Conservation (phyloP, 2,329 filamentous ascomycete species). For the Ophiobolus disseminans region DNA sequence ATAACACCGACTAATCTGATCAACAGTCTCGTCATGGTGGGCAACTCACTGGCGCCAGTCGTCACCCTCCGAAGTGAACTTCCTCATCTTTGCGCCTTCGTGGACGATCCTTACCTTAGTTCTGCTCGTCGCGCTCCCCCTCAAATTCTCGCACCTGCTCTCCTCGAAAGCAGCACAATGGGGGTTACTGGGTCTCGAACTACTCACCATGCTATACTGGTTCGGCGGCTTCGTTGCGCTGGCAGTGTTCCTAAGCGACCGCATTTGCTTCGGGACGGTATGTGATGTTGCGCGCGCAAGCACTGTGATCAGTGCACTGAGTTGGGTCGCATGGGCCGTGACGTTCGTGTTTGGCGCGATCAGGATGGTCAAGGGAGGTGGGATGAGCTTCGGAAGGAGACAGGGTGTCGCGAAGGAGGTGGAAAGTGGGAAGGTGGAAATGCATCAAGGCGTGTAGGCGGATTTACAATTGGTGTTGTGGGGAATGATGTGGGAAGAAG, state of each 20-base stretch:
- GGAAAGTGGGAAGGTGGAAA: conserved; percentile 41
- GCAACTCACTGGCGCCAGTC: conserved; percentile 59
- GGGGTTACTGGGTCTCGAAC: conserved; percentile 69
- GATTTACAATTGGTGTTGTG: neutral
- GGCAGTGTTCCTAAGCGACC: conserved; percentile 68
- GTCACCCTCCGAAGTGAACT: conserved; percentile 69
- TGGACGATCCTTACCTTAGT: conserved; percentile 73
- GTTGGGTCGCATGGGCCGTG: conserved; percentile 61
- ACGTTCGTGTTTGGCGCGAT: conserved; percentile 34
- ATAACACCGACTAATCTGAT: conserved; percentile 6
- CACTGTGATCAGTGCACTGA: conserved; percentile 70
- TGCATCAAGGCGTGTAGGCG: conserved; percentile 51
- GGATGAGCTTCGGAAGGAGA: conserved; percentile 13
- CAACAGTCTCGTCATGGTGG: conserved; percentile 63
- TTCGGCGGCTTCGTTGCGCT: conserved; percentile 84
- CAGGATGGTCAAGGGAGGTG: conserved; percentile 43
- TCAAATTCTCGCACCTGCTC: conserved; percentile 56
- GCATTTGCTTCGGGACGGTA: conserved; percentile 61
- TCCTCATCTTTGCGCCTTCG: conserved; percentile 79
- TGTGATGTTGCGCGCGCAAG: conserved; percentile 70
- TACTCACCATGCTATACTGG: conserved; percentile 84
- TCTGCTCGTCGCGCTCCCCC: conserved; percentile 73
- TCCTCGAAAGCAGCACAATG: conserved; percentile 63
- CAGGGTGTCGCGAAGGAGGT: conserved; percentile 17
- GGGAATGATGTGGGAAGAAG: neutral